Conservation (phyloP, 352 stramenopile genomes). For the Pythium guiyangense region DNA sequence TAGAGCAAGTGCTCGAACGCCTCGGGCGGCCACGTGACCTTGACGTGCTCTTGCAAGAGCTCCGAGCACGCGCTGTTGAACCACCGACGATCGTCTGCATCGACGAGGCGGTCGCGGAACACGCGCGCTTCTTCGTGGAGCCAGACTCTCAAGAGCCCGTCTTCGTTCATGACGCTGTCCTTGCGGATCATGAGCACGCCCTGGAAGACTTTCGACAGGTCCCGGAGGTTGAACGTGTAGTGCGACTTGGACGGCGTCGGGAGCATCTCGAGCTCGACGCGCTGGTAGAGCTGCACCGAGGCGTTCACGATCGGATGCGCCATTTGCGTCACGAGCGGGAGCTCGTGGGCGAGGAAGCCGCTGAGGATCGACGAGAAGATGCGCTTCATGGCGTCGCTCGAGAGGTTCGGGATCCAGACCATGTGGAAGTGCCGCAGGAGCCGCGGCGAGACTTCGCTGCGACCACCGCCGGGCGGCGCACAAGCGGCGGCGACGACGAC, state of each 20-base stretch:
- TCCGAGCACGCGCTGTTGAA: conserved; percentile 82
- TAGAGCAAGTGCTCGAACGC: conserved; percentile 86
- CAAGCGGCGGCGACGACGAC: conserved; percentile 82
- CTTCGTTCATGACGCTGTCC: conserved; percentile 61
- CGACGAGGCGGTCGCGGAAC: conserved; percentile 90
- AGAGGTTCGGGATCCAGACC: conserved; percentile 89
- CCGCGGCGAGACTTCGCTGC: conserved; percentile 83
- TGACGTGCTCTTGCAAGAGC: conserved; percentile 63
- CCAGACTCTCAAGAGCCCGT: conserved; percentile 85
- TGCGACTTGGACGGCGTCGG: conserved; percentile 90
- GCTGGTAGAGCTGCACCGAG: conserved; percentile 86
- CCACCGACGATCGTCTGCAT: conserved; percentile 79
- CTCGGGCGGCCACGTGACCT: conserved; percentile 50
- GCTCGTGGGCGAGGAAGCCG: conserved; percentile 72
- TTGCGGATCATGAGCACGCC: conserved; percentile 91
- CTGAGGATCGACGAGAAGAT: conserved; percentile 91
- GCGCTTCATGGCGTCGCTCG: conserved; percentile 69
- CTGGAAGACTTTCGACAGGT: conserved; percentile 93
- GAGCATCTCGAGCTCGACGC: conserved; percentile 86
- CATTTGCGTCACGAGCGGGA: conserved; percentile 74
- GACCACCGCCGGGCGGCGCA: conserved; percentile 81
- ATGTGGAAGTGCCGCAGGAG: conserved; percentile 90
- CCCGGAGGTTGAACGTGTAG: conserved; percentile 94
- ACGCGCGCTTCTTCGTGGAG: conserved; percentile 90
- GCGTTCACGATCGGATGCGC: conserved; percentile 78